These are phyloP conservation scores for Davidsoniella neocaledoniae DNA, from an alignment of 2,329 filamentous ascomycete genomes.

Conservation along the genomic window DNA sequence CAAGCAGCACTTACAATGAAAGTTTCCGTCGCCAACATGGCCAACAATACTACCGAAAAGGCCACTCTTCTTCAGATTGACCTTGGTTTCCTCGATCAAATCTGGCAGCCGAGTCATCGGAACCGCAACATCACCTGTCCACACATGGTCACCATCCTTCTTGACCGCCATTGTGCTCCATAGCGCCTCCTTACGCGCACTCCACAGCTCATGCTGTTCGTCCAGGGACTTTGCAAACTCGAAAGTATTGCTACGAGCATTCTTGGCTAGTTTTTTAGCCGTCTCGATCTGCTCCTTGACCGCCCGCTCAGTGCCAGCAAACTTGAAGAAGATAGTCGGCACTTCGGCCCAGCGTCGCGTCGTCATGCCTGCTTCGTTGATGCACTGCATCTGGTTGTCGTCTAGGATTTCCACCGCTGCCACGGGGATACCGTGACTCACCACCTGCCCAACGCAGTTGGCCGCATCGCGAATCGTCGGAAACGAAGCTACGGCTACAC, in stretches of 20 bases:
- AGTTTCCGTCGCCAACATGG: constrained; percentile 65
- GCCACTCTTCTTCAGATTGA: constrained; percentile 26
- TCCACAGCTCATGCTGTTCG: constrained; percentile 67
- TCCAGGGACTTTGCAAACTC: constrained; percentile 56
- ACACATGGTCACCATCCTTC: constrained; percentile 52
- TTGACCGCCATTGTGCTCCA: constrained; percentile 61
- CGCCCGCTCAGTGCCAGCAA: constrained; percentile 48
- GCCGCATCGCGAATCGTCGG: constrained; percentile 50
- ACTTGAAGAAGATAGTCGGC: constrained; percentile 75
- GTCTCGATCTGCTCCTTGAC: constrained; percentile 66
- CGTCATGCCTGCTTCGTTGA: constrained; percentile 50
- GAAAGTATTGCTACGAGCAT: constrained; percentile 48
- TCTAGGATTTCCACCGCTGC: constrained; percentile 89
- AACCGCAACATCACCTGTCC: constrained; percentile 77
- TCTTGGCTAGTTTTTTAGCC: constrained; percentile 46
- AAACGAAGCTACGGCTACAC: constrained; percentile 56
- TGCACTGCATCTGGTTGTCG: constrained; percentile 68
- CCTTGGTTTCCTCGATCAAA: constrained; percentile 57
- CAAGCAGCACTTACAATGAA: constrained; percentile 35
- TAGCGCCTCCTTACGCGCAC: constrained; percentile 65
- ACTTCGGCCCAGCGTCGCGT: constrained; percentile 51
- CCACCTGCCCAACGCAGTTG: constrained; percentile 63
- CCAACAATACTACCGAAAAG: constrained; percentile 41
- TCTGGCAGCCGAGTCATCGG: constrained; percentile 58
- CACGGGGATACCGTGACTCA: constrained; percentile 64